Percentiles rank a stretch among this genome's conserved stretches.
These are phyloP conservation scores for Amanita inopinata DNA, from an alignment of 768 basidiomycete species.

Conservation along the genomic window DNA sequence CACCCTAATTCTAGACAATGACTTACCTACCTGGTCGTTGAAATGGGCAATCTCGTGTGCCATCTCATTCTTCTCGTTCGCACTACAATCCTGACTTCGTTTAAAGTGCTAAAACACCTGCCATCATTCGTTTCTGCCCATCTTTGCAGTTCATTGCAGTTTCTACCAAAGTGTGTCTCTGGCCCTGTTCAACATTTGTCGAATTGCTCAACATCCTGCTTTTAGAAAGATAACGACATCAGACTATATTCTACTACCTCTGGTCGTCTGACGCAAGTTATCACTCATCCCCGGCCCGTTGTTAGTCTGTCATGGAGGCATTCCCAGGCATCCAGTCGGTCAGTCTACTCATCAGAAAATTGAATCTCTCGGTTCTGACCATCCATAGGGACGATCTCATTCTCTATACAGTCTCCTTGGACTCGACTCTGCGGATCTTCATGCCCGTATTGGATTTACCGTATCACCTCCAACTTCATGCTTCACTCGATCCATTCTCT, in stretches of 20 bases:
- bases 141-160: constrained; percentile 68
- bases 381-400: constrained; percentile 57
- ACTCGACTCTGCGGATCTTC: constrained; percentile 77
- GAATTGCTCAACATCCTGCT: constrained; percentile 5
- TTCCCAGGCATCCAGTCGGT: constrained; percentile 57
- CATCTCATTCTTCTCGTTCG: constrained; percentile 2
- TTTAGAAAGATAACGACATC: constrained; percentile 47
- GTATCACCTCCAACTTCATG: constrained; percentile 75
- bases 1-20: constrained; percentile 70
- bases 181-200: neutral
- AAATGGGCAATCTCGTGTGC: constrained; percentile 66
- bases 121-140: constrained; percentile 57
- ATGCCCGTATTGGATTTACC: constrained; percentile 83
- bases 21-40: constrained; percentile 73
- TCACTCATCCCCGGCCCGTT: constrained; percentile 69
- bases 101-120: constrained; percentile 39
- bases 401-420: constrained; percentile 77
- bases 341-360: constrained; percentile 9
- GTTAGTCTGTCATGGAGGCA: constrained; percentile 65
- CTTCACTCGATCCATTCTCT: constrained; percentile 63
- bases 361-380: neutral
- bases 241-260: constrained; percentile 66
- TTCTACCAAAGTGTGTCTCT: constrained; percentile 37
- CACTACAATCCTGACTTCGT: constrained; percentile 4
- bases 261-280: constrained; percentile 53